Evolutionary conservation across 371 early-diverging fungal species (phyloP).

Genomic region (Actinomucor elegans): DNA sequence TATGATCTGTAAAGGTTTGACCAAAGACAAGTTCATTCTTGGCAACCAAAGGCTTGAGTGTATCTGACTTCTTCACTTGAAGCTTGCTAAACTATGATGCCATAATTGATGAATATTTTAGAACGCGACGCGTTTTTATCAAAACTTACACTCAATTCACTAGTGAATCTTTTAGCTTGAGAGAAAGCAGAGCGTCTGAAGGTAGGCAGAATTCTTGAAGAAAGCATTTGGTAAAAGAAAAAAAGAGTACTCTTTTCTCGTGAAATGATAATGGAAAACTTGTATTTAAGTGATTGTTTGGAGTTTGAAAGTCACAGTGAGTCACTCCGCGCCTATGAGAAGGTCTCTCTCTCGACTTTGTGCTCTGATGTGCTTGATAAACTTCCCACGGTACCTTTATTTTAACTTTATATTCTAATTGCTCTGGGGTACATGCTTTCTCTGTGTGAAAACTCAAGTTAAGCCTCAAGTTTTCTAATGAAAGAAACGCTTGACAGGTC

Average conservation of each 20-base stretch:
- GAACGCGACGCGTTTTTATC: not conserved
- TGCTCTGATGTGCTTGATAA: not conserved
- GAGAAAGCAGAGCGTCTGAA: conserved; percentile 8
- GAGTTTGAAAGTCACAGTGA: conserved; percentile 9
- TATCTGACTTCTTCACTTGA: conserved; percentile 36
- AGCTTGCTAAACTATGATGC: conserved; percentile 50
- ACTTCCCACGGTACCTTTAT: conserved; percentile 5
- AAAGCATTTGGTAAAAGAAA: conserved; percentile 10
- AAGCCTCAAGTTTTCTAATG: too few species aligned
- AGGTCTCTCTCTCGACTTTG: not conserved
- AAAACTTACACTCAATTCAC: conserved; percentile 22
- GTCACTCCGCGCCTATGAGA: conserved; percentile 9
- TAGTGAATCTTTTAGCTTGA: conserved; percentile 20
- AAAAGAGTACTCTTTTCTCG: too few species aligned
- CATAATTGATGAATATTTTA: not conserved
- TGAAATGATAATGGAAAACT: too few species aligned
- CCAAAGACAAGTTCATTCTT: conserved; percentile 89
- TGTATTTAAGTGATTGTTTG: not conserved
- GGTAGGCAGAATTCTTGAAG: conserved; percentile 7
- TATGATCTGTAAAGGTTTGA: conserved; percentile 91
- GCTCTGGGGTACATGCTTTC: too few species aligned
- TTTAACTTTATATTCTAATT: too few species aligned
- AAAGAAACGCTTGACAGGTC: too few species aligned
- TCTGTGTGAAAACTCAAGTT: too few species aligned
- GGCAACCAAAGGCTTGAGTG: conserved; percentile 65